Evolutionary conservation across 768 basidiomycete genomes (phyloP).

Genomic region (Kwoniella mangroviensis): DNA sequence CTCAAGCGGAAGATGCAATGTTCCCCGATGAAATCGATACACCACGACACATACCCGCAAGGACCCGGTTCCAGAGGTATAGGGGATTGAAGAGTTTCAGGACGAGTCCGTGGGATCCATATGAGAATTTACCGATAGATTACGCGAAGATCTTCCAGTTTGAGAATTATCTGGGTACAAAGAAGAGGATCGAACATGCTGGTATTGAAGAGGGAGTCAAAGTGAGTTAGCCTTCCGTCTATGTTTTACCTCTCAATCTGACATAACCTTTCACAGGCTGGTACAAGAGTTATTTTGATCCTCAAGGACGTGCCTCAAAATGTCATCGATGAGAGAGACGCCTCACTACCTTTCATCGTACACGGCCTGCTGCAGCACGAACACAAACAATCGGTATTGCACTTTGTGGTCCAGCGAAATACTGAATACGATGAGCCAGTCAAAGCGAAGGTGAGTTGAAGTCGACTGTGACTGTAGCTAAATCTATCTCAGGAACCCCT

Average conservation of each 20-base stretch:
- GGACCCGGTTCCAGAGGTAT: conserved; percentile 84
- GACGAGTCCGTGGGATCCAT: conserved; percentile 97
- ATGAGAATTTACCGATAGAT: conserved; percentile 90
- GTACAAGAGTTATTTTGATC: conserved; percentile 76
- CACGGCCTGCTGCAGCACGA: conserved; percentile 91
- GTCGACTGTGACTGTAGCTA: not conserved
- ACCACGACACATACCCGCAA: conserved; percentile 78
- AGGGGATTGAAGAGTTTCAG: conserved; percentile 89
- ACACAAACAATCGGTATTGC: conserved; percentile 89
- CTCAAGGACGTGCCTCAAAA: conserved; percentile 75
- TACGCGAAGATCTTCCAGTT: conserved; percentile 96
- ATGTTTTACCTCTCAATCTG: too few relatives aligned
- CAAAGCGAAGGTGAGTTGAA: conserved; percentile 74
- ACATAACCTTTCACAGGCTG: conserved; percentile 64
- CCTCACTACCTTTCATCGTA: conserved; percentile 65
- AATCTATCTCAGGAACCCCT: conserved; percentile 68
- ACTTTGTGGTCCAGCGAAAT: conserved; percentile 91
- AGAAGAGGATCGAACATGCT: conserved; percentile 67
- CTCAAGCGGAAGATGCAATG: conserved; percentile 75
- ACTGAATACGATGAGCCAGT: conserved; percentile 90
- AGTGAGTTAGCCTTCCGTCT: conserved; percentile 61
- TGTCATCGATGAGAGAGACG: conserved; percentile 59
- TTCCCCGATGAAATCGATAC: conserved; percentile 98
- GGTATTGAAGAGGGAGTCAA: conserved; percentile 66
- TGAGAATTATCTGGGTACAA: conserved; percentile 87